Evolutionary conservation across 2,329 filamentous ascomycete genomes (phyloP).

Genomic region (Pyricularia pennisetigena): DNA sequence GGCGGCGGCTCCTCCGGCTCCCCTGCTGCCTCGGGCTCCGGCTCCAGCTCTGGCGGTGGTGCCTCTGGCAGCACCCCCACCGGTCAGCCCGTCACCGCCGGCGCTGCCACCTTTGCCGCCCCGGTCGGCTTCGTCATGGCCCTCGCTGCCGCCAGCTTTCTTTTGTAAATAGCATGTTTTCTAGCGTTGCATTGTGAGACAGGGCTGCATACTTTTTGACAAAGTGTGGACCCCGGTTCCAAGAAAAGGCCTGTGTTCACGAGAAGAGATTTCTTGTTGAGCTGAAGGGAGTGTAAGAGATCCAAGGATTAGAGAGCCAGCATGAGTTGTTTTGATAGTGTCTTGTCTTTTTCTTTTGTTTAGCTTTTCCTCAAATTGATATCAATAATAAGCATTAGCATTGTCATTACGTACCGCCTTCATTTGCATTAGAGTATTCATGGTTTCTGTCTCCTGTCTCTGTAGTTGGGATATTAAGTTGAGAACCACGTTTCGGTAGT

Average conservation of each 20-base stretch:
- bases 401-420: not conserved
- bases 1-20: not conserved
- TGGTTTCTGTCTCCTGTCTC: too few species aligned
- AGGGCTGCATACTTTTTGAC: too few species aligned
- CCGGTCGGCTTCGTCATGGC: not conserved
- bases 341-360: not conserved
- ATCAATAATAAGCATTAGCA: not conserved
- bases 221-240: not conserved
- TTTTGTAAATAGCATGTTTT: not conserved
- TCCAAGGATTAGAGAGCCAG: not conserved
- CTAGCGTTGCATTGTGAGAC: not conserved
- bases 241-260: not conserved
- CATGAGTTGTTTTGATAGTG: not conserved
- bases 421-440: not conserved
- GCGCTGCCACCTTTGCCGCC: not conserved
- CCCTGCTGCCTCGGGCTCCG: not conserved
- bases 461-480: too few species aligned
- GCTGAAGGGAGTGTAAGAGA: not conserved
- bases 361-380: not conserved
- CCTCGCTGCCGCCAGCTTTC: not conserved
- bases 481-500: not conserved
- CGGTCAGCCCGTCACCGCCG: slow-evolving; percentile 3
- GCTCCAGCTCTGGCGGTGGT: not conserved
- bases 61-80: not conserved
- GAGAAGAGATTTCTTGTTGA: not conserved